Evolutionary conservation across 176 grass and related monocot genomes (phyloP).

Genomic region (Cenchrus fungigraminus): DNA sequence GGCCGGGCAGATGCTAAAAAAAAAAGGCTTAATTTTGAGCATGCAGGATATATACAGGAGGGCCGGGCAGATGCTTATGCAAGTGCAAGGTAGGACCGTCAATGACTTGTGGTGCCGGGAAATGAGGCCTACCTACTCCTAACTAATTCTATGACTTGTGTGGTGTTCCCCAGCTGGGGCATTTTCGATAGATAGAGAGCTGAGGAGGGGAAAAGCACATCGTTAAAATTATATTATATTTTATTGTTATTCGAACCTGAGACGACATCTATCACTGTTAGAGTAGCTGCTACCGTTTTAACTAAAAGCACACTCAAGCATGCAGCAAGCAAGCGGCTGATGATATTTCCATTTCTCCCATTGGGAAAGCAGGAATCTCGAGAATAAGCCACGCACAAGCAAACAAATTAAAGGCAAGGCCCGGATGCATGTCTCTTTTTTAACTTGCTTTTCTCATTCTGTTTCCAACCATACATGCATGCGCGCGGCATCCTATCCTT

Average conservation of each 20-base stretch:
- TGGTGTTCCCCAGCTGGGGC: conserved; percentile 22
- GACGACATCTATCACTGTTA: conserved; percentile 20
- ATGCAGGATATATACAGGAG: not conserved
- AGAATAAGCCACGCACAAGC: conserved; percentile 19
- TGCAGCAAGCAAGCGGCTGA: not conserved
- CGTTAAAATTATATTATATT: not conserved
- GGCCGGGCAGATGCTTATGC: not conserved
- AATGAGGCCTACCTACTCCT: conserved; percentile 67
- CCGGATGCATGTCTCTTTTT: not conserved
- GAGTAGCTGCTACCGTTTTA: conserved; percentile 39
- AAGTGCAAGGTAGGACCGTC: conserved; percentile 38
- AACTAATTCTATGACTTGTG: conserved; percentile 75
- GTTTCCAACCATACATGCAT: not conserved
- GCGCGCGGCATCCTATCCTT: not conserved
- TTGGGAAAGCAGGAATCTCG: conserved; percentile 28
- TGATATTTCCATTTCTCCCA: conserved; percentile 31
- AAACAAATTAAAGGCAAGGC: conserved; percentile 26
- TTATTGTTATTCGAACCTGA: not conserved
- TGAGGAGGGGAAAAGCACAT: not conserved
- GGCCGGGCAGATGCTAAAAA: not conserved
- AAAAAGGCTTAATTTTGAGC: not conserved
- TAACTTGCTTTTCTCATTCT: not conserved
- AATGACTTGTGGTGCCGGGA: conserved; percentile 62
- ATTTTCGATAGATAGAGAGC: no score
- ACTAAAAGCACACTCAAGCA: conserved; percentile 51